Evolutionary conservation across 331 rosid species (phyloP).

Genomic region (Quercus tomentella): DNA sequence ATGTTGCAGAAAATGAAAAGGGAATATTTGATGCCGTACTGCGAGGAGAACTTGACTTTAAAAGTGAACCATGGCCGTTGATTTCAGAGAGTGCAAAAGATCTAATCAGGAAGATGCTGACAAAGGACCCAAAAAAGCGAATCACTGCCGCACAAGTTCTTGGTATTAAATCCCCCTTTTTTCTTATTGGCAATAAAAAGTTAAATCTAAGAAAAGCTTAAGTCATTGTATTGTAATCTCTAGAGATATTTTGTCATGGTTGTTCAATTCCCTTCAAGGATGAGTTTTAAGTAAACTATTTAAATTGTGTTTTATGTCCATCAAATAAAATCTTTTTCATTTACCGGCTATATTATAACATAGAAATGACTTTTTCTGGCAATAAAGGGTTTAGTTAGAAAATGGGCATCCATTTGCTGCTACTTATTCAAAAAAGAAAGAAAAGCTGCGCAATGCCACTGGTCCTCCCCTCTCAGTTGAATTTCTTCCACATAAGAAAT

Average conservation of each 20-base stretch:
- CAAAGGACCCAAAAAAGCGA: constrained; percentile 77
- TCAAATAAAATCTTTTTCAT: no score
- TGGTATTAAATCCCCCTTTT: constrained; percentile 48
- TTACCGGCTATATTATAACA: no score
- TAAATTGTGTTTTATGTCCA: not conserved
- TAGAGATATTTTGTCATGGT: not conserved
- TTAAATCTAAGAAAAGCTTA: not conserved
- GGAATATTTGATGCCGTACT: constrained; percentile 76
- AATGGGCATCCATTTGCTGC: not conserved
- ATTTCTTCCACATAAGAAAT: not conserved
- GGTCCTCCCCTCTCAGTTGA: not conserved
- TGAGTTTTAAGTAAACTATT: no score
- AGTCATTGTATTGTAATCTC: constrained; percentile 5
- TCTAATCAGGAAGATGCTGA: constrained; percentile 79
- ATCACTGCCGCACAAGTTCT: constrained; percentile 85
- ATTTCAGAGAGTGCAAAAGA: constrained; percentile 84
- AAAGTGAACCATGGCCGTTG: constrained; percentile 88
- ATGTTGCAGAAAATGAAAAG: constrained; percentile 75
- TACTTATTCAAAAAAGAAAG: constrained; percentile 1
- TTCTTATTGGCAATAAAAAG: constrained; percentile 9
- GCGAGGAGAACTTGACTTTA: constrained; percentile 79
- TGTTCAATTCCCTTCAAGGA: not conserved
- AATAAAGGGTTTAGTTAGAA: not conserved
- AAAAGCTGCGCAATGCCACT: not conserved
- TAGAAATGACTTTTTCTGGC: not conserved